Evolutionary conservation across 1,284 basidiomycete species (phyloP), one percentile per base, ranked within the genome.

Genomic region (Laetiporus sulphureus): DNA sequence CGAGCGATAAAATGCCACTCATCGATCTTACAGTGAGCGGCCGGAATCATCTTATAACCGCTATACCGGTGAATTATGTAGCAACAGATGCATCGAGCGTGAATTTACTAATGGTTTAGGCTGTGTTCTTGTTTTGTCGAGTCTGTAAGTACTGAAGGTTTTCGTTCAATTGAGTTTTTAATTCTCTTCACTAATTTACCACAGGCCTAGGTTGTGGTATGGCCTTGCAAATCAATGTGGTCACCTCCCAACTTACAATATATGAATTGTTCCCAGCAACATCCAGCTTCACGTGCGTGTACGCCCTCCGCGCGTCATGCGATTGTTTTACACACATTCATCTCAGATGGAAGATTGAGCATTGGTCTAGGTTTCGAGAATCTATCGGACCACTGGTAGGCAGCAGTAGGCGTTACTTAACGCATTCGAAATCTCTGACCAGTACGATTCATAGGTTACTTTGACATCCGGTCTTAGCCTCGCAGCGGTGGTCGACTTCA

Each of bases 391-490:
- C 39, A n/a, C 8, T 36, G 16, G 29, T 38, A 25, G 12, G 41
- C 13, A 16, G 4, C 8, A 22, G 18, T 25, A 12, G 15, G 3
- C n/a, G 3, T 5, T 30, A 19, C 15, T 29, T 5, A 19, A 21
- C 33, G 40, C n/a, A n/a, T n/a, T n/a, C n/a, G n/a, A n/a, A n/a
- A n/a, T n/a, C n/a, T n/a, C n/a, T n/a, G n/a, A n/a, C n/a, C n/a
- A n/a, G n/a, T n/a, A n/a, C n/a, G n/a, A n/a, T n/a, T 7, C 25
- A 27, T 33, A 42, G 46, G 19, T 44, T n/a, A 44, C 39, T 5
- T 7, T 47, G 7, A 44, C 42, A 6, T 34, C 27, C 27, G 46
- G 46, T 1, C 42, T 47, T 10, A 36, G 34, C 13, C 40, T 42
- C 18, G 41, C 46, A 5, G 42, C 42, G 20, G 30, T 40, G 2